Evolutionary conservation across 1,139 yeast genomes (phyloP).

Genomic region (Yamadazyma diospyri): DNA sequence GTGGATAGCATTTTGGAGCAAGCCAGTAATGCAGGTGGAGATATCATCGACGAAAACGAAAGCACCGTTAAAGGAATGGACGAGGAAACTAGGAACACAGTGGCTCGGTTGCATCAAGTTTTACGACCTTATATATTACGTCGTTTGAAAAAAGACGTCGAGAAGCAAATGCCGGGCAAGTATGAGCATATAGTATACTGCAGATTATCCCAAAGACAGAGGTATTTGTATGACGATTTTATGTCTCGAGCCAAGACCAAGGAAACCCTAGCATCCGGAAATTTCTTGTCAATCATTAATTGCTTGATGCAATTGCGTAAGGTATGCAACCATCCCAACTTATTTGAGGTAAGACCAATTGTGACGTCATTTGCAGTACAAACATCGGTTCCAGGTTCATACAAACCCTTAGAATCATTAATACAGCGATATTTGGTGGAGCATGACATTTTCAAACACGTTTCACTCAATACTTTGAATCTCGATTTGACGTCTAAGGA

Average conservation of each 20-base stretch:
- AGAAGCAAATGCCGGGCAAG: conserved; percentile 98
- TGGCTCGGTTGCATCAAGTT: conserved; percentile 86
- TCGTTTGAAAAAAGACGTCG: conserved; percentile 93
- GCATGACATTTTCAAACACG: conserved; percentile 18
- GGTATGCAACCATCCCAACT: conserved; percentile 96
- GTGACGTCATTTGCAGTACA: conserved; percentile 83
- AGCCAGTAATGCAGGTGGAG: conserved; percentile 49
- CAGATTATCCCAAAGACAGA: conserved; percentile 86
- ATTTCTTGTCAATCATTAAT: conserved; percentile 89
- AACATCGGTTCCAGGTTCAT: conserved; percentile 56
- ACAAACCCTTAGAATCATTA: conserved; percentile 38
- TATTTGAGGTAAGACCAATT: conserved; percentile 94
- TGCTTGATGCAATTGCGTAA: conserved; percentile 97
- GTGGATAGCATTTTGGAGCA: conserved; percentile 86
- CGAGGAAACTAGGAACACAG: conserved; percentile 79
- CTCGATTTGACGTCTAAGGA: conserved; percentile 54
- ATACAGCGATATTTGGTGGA: conserved; percentile 38
- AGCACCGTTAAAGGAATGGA: conserved; percentile 38
- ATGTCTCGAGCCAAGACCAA: conserved; percentile 96
- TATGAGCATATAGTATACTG: conserved; percentile 94
- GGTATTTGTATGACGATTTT: conserved; percentile 91
- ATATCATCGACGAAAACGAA: conserved; percentile 42
- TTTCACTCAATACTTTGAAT: conserved; percentile 60
- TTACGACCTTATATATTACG: conserved; percentile 88
- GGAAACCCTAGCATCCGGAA: conserved; percentile 92